A percentile compares a stretch with the other conserved stretches of the same genome.
These are phyloP conservation scores for Acacia pycnantha DNA, from an alignment of 331 rosid genomes.

Conservation along the genomic window DNA sequence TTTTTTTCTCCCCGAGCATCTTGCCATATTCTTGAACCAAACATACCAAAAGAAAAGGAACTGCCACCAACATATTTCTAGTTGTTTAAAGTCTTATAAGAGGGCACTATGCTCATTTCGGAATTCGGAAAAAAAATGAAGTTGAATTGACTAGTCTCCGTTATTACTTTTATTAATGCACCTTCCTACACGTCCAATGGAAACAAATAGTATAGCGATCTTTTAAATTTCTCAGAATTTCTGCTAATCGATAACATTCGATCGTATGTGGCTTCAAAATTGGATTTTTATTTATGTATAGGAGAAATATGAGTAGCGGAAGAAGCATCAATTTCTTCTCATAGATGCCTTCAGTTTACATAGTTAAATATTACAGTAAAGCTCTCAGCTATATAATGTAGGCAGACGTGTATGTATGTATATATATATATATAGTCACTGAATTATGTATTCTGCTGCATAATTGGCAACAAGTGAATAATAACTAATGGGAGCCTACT, in stretches of 20 bases:
- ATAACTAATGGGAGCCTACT: constrained; percentile 4
- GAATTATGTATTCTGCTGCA: constrained; percentile 22
- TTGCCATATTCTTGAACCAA: background rate
- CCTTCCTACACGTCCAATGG: background rate
- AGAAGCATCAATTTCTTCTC: constrained; percentile 25
- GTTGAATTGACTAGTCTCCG: background rate
- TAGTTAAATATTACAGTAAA: constrained; percentile 28
- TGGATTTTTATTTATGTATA: background rate
- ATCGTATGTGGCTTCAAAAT: background rate
- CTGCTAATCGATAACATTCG: background rate
- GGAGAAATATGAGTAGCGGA: constrained; percentile 6
- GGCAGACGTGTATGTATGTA: background rate
- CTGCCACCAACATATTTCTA: background rate
- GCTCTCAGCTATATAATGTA: constrained; percentile 26
- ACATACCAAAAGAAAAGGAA: background rate
- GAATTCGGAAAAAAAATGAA: background rate
- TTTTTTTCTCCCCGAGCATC: background rate
- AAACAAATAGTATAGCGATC: background rate
- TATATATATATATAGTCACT: constrained; percentile 9
- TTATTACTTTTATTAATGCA: background rate
- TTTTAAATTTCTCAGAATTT: background rate
- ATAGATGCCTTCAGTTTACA: constrained; percentile 33
- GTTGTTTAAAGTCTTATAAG: background rate
- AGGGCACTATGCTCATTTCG: background rate
- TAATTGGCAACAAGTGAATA: constrained; percentile 15